These are phyloP conservation scores for Apiotrichum montevideense DNA, from an alignment of 1,284 basidiomycete genomes.

Conservation along the genomic window DNA sequence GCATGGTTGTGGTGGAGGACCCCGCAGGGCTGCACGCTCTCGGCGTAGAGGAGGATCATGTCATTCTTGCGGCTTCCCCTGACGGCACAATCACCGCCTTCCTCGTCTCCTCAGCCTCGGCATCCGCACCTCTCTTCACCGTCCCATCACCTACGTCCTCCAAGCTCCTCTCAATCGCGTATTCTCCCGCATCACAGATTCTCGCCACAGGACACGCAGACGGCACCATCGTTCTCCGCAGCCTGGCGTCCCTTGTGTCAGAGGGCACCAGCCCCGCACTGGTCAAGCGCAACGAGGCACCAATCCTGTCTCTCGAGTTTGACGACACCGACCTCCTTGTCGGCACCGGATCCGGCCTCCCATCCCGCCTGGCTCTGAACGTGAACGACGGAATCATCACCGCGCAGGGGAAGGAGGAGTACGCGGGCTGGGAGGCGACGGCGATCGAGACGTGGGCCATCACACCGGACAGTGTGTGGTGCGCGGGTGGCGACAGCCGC, in stretches of 20 bases:
- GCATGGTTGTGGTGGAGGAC: slow-evolving; percentile 24
- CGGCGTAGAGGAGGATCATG: slow-evolving; percentile 34
- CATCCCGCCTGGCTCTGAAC: slow-evolving; percentile 27
- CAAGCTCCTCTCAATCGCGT: slow-evolving; percentile 55
- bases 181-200: slow-evolving; percentile 47
- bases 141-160: slow-evolving; percentile 25
- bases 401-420: slow-evolving; percentile 33
- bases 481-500: slow-evolving; percentile 37
- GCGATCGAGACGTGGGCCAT: slow-evolving; percentile 35
- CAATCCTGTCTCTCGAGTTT: slow-evolving; percentile 54
- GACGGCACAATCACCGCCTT: slow-evolving; percentile 51
- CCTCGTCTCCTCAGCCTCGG: slow-evolving; percentile 53
- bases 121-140: slow-evolving; percentile 31
- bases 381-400: background rate
- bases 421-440: slow-evolving; percentile 44
- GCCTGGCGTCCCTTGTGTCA: slow-evolving; percentile 46
- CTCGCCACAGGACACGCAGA: slow-evolving; percentile 60
- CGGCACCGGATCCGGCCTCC: slow-evolving; percentile 41
- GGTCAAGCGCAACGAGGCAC: slow-evolving; percentile 56
- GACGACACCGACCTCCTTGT: slow-evolving; percentile 28
- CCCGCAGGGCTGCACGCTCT: slow-evolving; percentile 24
- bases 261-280: slow-evolving; percentile 33
- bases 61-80: slow-evolving; percentile 53
- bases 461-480: slow-evolving; percentile 32
- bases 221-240: slow-evolving; percentile 59